phyloP scores from a whole-genome alignment of 2,329 filamentous ascomycete genomes.

The Penicillium aurantiogriseum region DNA sequence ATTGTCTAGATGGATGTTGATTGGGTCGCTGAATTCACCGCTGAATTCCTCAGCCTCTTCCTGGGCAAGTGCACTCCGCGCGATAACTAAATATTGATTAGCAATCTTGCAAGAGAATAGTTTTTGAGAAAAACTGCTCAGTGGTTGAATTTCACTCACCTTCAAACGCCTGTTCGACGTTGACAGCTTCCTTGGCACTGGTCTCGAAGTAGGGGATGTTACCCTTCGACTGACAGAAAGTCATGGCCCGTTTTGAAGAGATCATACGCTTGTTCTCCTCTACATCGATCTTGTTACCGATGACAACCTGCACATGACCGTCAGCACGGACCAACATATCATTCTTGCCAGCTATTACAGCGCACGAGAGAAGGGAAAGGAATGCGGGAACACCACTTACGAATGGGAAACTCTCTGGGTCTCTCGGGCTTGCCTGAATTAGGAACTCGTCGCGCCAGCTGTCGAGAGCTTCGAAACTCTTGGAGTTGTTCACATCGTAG shows the following conservation, averaged over 20 bases:
- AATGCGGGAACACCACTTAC: constrained; percentile 56
- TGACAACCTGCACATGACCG: constrained; percentile 64
- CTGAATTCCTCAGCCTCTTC: constrained; percentile 98
- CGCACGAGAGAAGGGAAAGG: neutral
- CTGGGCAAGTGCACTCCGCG: constrained; percentile 89
- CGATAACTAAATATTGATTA: constrained; percentile 71
- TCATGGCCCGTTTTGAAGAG: constrained; percentile 91
- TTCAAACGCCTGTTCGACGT: constrained; percentile 87
- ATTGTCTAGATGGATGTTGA: constrained; percentile 96
- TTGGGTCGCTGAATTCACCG: constrained; percentile 94
- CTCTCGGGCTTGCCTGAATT: constrained; percentile 93
- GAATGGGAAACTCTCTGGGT: constrained; percentile 97
- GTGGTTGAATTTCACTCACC: constrained; percentile 45
- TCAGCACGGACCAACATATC: constrained; percentile 11
- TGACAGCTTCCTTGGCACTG: constrained; percentile 96
- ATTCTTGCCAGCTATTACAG: neutral
- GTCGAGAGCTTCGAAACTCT: constrained; percentile 97
- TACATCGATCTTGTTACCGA: constrained; percentile 98
- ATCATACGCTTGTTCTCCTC: constrained; percentile 98
- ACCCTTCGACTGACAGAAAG: constrained; percentile 96
- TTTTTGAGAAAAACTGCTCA: neutral
- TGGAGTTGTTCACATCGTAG: constrained; percentile 98
- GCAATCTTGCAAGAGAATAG: neutral
- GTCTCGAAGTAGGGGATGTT: constrained; percentile 99
- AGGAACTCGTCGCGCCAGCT: constrained; percentile 98